Evolutionary conservation across 768 basidiomycete genomes (phyloP).

Genomic region (Russula brevipes): DNA sequence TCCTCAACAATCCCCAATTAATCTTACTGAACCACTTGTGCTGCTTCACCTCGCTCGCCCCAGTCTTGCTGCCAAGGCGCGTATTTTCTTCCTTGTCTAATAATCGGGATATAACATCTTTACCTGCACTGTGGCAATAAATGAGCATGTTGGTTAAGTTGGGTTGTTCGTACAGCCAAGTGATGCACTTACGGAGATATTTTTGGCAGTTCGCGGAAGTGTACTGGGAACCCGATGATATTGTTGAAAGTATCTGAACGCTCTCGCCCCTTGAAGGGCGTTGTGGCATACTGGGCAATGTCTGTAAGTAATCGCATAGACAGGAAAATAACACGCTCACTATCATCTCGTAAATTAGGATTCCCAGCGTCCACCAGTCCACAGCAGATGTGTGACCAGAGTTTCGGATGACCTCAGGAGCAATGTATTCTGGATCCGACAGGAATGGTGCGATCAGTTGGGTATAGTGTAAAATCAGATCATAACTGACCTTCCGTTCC

Average conservation of each 20-base stretch:
- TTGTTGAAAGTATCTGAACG: conserved; percentile 95
- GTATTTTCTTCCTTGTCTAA: conserved; percentile 89
- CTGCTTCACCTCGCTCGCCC: conserved; percentile 97
- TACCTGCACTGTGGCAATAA: conserved; percentile 58
- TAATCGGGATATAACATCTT: conserved; percentile 80
- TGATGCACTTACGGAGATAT: conserved; percentile 40
- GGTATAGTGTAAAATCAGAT: conserved; percentile 7
- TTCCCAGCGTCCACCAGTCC: conserved; percentile 99
- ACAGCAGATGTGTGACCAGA: conserved; percentile 97
- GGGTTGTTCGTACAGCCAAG: neutral
- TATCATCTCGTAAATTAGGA: conserved; percentile 98
- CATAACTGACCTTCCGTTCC: conserved; percentile 82
- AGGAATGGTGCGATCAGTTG: conserved; percentile 13
- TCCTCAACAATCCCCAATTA: conserved; percentile 93
- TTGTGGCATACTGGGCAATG: conserved; percentile 77
- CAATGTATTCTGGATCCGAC: conserved; percentile 81
- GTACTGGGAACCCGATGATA: conserved; percentile 80
- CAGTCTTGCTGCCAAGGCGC: conserved; percentile 85
- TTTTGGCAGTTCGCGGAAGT: conserved; percentile 82
- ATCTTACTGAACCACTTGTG: conserved; percentile 98
- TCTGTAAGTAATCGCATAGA: conserved; percentile 26
- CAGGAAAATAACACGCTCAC: conserved; percentile 49
- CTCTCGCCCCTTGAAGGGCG: conserved; percentile 96
- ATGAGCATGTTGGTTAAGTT: conserved; percentile 13
- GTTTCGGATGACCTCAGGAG: conserved; percentile 96